Conservation (phyloP, 306 rosid species). For the Ziziphus jujuba region DNA sequence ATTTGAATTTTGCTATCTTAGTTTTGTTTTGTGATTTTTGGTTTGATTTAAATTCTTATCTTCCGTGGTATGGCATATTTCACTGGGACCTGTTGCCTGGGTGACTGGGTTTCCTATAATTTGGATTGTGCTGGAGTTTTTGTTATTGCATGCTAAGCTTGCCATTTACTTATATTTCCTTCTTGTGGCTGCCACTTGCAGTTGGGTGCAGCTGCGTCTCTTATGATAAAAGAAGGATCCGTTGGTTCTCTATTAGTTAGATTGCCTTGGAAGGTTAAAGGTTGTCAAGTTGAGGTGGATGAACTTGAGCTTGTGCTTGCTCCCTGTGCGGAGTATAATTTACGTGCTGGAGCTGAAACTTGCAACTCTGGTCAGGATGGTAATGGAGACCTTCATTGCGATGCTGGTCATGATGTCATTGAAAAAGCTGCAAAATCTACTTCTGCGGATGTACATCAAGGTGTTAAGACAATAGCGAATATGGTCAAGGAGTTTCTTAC, state of each 20-base stretch:
- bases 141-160: not conserved
- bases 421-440: slow-evolving; percentile 53
- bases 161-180: slow-evolving; percentile 11
- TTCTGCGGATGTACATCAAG: slow-evolving; percentile 78
- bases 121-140: not conserved
- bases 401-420: slow-evolving; percentile 35
- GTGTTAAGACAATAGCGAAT: slow-evolving; percentile 89
- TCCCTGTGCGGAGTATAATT: slow-evolving; percentile 38
- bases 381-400: slow-evolving; percentile 15
- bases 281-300: slow-evolving; percentile 83
- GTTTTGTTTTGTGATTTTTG: not conserved
- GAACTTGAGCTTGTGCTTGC: slow-evolving; percentile 83
- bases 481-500: slow-evolving; percentile 82
- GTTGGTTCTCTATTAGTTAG: slow-evolving; percentile 66
- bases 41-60: not conserved
- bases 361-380: slow-evolving; percentile 33
- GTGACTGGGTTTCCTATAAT: not conserved
- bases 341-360: slow-evolving; percentile 42
- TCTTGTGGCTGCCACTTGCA: slow-evolving; percentile 21
- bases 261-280: slow-evolving; percentile 91
- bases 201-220: slow-evolving; percentile 55
- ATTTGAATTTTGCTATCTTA: not conserved
- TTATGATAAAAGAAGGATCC: slow-evolving; percentile 83
- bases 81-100: not conserved
- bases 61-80: not conserved